A percentile compares a stretch with the other conserved stretches of the same genome.
These are phyloP conservation scores for Kalaharituber pfeilii DNA, from an alignment of 2,329 filamentous ascomycete genomes.

Conservation along the genomic window DNA sequence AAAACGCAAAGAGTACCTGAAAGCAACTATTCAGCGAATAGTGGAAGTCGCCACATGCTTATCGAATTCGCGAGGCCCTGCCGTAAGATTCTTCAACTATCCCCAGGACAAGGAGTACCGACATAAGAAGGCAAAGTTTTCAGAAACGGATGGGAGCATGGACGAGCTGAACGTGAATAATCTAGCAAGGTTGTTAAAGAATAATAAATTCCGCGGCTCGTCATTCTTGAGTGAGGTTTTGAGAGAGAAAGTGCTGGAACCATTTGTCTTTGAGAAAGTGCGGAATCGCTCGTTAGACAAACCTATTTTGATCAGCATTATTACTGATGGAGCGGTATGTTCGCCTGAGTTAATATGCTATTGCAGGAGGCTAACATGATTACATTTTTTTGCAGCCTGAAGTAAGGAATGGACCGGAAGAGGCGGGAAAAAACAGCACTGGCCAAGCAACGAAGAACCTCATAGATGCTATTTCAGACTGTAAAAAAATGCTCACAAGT, in stretches of 20 bases:
- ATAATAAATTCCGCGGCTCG: background rate
- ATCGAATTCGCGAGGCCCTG: background rate
- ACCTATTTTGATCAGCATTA: slow-evolving; percentile 9
- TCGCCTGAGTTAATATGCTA: no score
- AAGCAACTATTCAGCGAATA: background rate
- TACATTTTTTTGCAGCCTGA: no score
- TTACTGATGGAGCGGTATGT: slow-evolving; percentile 13
- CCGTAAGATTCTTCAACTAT: background rate
- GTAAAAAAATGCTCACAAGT: slow-evolving; percentile 1
- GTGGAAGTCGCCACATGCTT: no score
- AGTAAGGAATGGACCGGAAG: background rate
- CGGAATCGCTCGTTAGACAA: background rate
- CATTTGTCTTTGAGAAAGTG: background rate
- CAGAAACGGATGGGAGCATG: no score
- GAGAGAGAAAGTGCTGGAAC: background rate
- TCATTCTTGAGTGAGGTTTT: background rate
- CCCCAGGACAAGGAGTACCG: slow-evolving; percentile 20
- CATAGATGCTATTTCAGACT: slow-evolving; percentile 5
- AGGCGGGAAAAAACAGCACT: background rate
- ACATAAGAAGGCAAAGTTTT: no score
- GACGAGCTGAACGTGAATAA: no score
- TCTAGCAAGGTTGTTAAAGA: no score
- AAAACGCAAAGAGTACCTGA: background rate
- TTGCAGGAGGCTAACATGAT: no score
- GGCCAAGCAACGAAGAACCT: background rate